Evolutionary conservation across 176 grass and related monocot genomes (phyloP).

Genomic region (Typha latifolia): DNA sequence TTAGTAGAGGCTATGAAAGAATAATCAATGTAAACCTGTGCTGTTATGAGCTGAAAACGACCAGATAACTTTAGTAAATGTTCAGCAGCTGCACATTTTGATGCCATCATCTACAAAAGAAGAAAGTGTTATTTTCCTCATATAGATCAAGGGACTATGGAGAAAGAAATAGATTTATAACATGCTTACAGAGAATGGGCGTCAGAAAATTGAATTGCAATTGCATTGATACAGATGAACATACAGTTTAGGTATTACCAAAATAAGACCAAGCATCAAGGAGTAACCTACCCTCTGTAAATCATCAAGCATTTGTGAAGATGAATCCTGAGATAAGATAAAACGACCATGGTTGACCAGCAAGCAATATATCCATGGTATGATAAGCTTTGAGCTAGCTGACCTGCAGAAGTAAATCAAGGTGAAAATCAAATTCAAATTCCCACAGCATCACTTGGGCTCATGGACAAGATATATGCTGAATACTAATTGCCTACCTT

Average conservation of each 20-base stretch:
- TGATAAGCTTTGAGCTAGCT: constrained; percentile 40
- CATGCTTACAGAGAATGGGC: background rate
- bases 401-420: constrained; percentile 42
- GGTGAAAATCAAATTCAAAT: constrained; percentile 5
- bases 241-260: background rate
- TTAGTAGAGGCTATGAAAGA: background rate
- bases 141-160: background rate
- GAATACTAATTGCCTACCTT: constrained; percentile 34
- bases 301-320: constrained; percentile 29
- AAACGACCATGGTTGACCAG: constrained; percentile 58
- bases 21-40: constrained; percentile 52
- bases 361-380: constrained; percentile 76
- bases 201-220: background rate
- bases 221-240: background rate
- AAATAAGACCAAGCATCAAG: background rate
- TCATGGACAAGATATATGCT: constrained; percentile 1
- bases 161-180: background rate
- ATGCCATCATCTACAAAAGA: constrained; percentile 38
- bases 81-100: constrained; percentile 39
- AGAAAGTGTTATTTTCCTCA: background rate
- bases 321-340: constrained; percentile 46
- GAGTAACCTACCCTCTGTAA: constrained; percentile 51
- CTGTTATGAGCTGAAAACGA: constrained; percentile 51
- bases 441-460: background rate
- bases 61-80: constrained; percentile 76